These are phyloP conservation scores for Aspergillus oerlinghausenensis DNA, from an alignment of 2,329 filamentous ascomycete genomes.

Conservation along the genomic window DNA sequence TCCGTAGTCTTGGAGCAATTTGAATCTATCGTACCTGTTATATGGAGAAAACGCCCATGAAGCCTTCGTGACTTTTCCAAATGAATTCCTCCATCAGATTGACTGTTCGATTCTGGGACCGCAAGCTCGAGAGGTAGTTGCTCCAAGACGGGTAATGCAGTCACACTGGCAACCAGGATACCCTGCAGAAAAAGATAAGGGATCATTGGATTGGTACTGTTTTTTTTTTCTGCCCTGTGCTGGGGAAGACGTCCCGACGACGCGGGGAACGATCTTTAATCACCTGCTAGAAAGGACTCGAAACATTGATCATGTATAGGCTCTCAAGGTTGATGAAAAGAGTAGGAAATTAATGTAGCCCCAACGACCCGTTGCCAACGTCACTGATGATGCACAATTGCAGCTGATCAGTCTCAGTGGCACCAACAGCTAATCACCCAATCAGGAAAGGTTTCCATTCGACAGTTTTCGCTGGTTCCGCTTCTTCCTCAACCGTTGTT, in stretches of 20 bases:
- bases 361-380: background rate
- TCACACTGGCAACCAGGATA: slow-evolving; percentile 12
- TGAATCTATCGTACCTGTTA: slow-evolving; percentile 26
- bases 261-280: slow-evolving; percentile 2
- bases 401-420: background rate
- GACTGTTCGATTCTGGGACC: background rate
- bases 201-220: slow-evolving; percentile 20
- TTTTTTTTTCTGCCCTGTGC: background rate
- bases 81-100: background rate
- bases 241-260: slow-evolving; percentile 1
- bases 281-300: background rate
- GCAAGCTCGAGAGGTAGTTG: slow-evolving; percentile 15
- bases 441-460: background rate
- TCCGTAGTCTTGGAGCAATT: background rate
- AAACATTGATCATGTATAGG: background rate
- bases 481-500: background rate
- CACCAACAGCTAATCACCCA: background rate
- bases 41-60: slow-evolving; percentile 33
- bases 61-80: slow-evolving; percentile 12
- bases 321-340: background rate
- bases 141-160: slow-evolving; percentile 13
- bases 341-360: background rate
- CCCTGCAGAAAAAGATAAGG: slow-evolving; percentile 8
- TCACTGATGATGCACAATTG: background rate
- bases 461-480: background rate